Evolutionary conservation across 352 stramenopile genomes (phyloP), one percentile per base, ranked within the genome.

Genomic region (Pythium apleroticum): DNA sequence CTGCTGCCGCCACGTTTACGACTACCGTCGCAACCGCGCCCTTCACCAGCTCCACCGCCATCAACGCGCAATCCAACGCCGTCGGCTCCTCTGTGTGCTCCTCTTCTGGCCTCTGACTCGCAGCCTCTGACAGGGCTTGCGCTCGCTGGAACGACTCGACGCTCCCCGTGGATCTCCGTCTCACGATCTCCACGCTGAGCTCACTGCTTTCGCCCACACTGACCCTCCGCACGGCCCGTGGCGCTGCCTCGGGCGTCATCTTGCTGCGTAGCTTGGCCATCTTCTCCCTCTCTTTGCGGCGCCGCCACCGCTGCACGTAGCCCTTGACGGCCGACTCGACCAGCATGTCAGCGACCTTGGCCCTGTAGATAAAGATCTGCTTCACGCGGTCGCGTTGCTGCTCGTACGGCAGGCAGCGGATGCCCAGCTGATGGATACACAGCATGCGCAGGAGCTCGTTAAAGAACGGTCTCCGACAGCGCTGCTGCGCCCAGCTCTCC

Each of bases 291-390:
- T 69, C 63, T 14, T 70, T 54, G 19, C 80, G 77, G 12, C 71
- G n/a, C 11, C 74, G 67, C 76, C 79, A 87, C 39, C 84, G 81
- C 30, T 87, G 75, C 19, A 89, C 76, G 64, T 81, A 90, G 6
- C 84, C 81, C 24, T 84, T 81, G 9, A 87, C 76, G 10, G 80
- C 75, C 45, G 81, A 84, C 49, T 92, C 81, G 19, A 93, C 77
- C 31, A 91, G 71, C 84, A 93, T 93, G 31, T 84, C 69, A 24
- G 84, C 81, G 31, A 93, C 78, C 60, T 91, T 90, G 41, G 79
- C 83, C 4, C 80, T 71, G 63, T 89, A 91, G 71, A 93, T 84
- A 54, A 93, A 93, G 64, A 93, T 93, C 66, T 93, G 81, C 57
- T 93, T 93, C 53, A 93, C 84, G 10, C 84, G 84, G 58, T 91